Evolutionary conservation across 2,329 filamentous ascomycete species (phyloP).

Genomic region (Aspergillus awamori): DNA sequence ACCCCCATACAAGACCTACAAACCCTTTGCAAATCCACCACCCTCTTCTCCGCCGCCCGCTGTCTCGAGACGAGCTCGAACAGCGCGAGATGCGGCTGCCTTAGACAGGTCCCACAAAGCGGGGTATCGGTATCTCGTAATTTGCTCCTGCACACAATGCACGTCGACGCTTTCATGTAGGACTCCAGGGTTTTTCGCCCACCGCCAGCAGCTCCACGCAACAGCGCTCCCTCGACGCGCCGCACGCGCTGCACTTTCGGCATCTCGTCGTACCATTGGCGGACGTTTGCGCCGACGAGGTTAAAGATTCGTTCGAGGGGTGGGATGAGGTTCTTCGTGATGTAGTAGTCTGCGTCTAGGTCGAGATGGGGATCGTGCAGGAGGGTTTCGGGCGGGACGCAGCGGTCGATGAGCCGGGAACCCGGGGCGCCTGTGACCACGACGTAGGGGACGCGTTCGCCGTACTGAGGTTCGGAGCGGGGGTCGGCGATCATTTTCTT

Average conservation of each 20-base stretch:
- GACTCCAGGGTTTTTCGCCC: slow-evolving; percentile 80
- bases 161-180: slow-evolving; percentile 83
- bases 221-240: slow-evolving; percentile 54
- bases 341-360: slow-evolving; percentile 95
- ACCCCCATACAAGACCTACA: slow-evolving; percentile 81
- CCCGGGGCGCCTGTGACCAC: slow-evolving; percentile 87
- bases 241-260: slow-evolving; percentile 81
- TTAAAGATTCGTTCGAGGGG: slow-evolving; percentile 96
- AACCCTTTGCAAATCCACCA: slow-evolving; percentile 66
- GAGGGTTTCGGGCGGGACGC: slow-evolving; percentile 82
- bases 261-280: slow-evolving; percentile 95
- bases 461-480: slow-evolving; percentile 87
- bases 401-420: slow-evolving; percentile 82
- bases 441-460: slow-evolving; percentile 92
- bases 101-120: slow-evolving; percentile 44
- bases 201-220: slow-evolving; percentile 27
- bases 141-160: slow-evolving; percentile 72
- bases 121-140: slow-evolving; percentile 50
- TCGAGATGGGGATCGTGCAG: slow-evolving; percentile 75
- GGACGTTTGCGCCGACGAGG: slow-evolving; percentile 87
- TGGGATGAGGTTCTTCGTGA: slow-evolving; percentile 91
- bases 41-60: slow-evolving; percentile 64
- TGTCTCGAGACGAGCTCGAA: slow-evolving; percentile 66
- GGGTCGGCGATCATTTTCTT: slow-evolving; percentile 85
- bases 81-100: slow-evolving; percentile 59